Base-by-base conservation (phyloP, 1,284 basidiomycete species). In the Leccinum huronense region DNA sequence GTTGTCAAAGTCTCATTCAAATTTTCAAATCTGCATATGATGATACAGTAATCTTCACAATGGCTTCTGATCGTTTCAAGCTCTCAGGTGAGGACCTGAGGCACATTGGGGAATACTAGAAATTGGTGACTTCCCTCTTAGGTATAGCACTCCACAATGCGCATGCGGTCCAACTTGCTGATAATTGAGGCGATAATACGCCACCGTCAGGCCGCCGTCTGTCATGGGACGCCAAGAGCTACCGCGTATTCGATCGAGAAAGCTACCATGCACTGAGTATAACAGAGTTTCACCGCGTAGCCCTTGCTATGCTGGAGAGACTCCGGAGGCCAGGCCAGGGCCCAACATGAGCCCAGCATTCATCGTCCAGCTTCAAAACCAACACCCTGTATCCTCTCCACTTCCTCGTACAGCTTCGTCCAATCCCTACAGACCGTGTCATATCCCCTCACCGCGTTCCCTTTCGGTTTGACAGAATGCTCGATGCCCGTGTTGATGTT, bases 331-430 rank as follows among this genome's bases (percentile, higher is more conserved):
- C 2, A 3, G 7, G 31, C 9, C 2, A 3, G 7, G 31, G 51
- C 31, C 55, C 13, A 19, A 31, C 31, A 31, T 27, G 23, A 27
- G 14, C n/a, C 48, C 16, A 13, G 19, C 5, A 10, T 11, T 9
- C 10, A 16, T 48, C 55, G 59, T 48, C 19, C 33, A 14, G 53
- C 23, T 6, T 48, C 58, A 30, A 31, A 10, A n/a, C 16, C 54
- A 16, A 7, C 7, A 54, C 53, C 31, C 30, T 69, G 66, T 10
- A 65, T 65, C 59, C 59, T 57, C 59, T 69, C 67, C 9, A 65
- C 68, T 27, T 69, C 65, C 16, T 67, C 68, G 30, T 69, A 65
- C 57, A 67, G 9, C 62, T 65, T 69, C 10, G 65, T 67, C 65
- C 65, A 67, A 42, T 68, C 66, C 40, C 54, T 63, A 59, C 66